Conservation (phyloP, 176 grass and related monocot genomes). For the Hordeum marinum region DNA sequence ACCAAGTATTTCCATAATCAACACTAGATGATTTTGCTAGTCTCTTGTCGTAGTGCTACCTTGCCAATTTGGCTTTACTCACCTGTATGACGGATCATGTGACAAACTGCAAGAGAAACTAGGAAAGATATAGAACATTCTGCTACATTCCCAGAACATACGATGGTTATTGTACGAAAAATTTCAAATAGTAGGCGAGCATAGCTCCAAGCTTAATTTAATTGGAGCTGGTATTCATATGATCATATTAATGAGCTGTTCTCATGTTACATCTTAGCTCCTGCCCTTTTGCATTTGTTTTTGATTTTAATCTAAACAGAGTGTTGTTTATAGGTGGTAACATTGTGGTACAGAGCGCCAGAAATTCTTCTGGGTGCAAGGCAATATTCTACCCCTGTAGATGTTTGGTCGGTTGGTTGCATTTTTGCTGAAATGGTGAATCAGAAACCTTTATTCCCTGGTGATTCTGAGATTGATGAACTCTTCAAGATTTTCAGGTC, state of each 20-base stretch:
- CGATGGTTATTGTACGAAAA: not conserved
- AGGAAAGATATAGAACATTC: not conserved
- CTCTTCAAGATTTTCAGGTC: constrained; percentile 97
- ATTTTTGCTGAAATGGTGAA: constrained; percentile 98
- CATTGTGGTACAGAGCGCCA: constrained; percentile 90
- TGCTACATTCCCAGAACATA: not conserved
- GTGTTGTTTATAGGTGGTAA: constrained; percentile 64
- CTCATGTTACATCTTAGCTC: not conserved
- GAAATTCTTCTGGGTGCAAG: constrained; percentile 88
- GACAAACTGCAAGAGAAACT: not conserved
- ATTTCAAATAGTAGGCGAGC: not conserved
- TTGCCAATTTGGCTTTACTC: not conserved
- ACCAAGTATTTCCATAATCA: not conserved
- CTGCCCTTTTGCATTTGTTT: not conserved
- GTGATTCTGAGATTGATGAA: constrained; percentile 94
- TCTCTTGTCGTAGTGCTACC: not conserved
- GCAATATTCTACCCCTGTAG: constrained; percentile 92
- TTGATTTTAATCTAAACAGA: constrained; percentile 6
- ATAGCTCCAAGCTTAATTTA: not conserved
- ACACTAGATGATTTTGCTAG: not conserved
- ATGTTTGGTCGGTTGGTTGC: constrained; percentile 94
- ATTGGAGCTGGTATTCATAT: not conserved
- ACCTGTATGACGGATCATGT: not conserved
- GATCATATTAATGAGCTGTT: constrained; percentile 1
- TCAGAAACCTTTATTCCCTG: constrained; percentile 75